These are phyloP conservation scores for Paulownia fortunei DNA, from an alignment of 257 asterid species.

Conservation along the genomic window DNA sequence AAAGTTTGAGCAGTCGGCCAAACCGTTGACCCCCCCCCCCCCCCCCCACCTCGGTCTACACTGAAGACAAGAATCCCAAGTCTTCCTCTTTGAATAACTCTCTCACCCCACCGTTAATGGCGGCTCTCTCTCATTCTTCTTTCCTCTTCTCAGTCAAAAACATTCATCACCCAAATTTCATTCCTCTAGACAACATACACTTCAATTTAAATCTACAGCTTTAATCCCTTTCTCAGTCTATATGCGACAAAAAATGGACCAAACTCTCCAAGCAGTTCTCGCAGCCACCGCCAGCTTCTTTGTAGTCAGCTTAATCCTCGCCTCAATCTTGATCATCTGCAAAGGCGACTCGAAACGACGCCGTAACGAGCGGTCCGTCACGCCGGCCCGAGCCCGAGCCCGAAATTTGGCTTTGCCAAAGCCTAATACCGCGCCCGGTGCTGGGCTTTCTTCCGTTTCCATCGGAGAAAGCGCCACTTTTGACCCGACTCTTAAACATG, in stretches of 20 bases:
- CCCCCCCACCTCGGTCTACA: slow-evolving; percentile 49
- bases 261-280: slow-evolving; percentile 52
- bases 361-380: slow-evolving; percentile 30
- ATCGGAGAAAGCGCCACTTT: slow-evolving; percentile 69
- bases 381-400: slow-evolving; percentile 33
- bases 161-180: background rate
- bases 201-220: background rate
- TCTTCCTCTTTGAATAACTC: slow-evolving; percentile 38
- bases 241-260: slow-evolving; percentile 36
- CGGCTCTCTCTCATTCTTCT: slow-evolving; percentile 38
- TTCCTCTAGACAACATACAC: background rate
- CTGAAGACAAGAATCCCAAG: slow-evolving; percentile 41
- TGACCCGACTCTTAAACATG: slow-evolving; percentile 56
- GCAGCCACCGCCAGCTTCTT: slow-evolving; percentile 64
- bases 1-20: background rate
- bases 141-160: slow-evolving; percentile 9
- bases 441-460: slow-evolving; percentile 36
- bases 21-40: slow-evolving; percentile 51
- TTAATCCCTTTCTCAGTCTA: slow-evolving; percentile 9
- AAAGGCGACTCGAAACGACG: slow-evolving; percentile 35
- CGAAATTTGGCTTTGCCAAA: slow-evolving; percentile 24
- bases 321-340: slow-evolving; percentile 47
- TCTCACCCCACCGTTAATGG: slow-evolving; percentile 61
- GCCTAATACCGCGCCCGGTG: slow-evolving; percentile 32
- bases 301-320: slow-evolving; percentile 50